Percentiles rank a stretch among this genome's conserved stretches.
Evolutionary conservation across 768 basidiomycete species (phyloP).

Genomic region (Termitomyces heimii): DNA sequence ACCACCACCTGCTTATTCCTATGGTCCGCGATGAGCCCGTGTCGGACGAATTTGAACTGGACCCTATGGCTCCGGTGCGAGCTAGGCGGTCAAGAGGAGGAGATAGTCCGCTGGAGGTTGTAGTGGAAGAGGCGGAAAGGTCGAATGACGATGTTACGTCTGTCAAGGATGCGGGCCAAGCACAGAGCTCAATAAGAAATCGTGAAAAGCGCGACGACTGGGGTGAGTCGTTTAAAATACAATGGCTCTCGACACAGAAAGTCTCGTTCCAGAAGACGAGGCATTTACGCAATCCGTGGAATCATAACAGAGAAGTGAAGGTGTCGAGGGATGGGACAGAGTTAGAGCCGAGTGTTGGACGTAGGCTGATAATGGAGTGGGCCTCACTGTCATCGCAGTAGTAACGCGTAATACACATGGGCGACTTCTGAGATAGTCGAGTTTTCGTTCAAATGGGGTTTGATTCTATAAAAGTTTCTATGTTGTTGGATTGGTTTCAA

Average conservation of each 20-base stretch:
- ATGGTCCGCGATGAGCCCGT: neutral
- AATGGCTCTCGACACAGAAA: conserved; percentile 72
- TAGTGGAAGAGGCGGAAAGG: conserved; percentile 22
- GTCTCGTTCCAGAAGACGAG: conserved; percentile 74
- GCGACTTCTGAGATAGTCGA: neutral
- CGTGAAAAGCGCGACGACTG: conserved; percentile 62
- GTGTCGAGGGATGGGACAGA: conserved; percentile 90
- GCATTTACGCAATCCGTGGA: conserved; percentile 90
- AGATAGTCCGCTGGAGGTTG: conserved; percentile 12
- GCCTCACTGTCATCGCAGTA: conserved; percentile 23
- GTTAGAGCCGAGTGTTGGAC: conserved; percentile 74
- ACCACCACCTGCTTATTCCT: conserved; percentile 15
- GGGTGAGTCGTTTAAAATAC: conserved; percentile 77
- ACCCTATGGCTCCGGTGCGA: conserved; percentile 31
- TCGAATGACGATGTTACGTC: neutral
- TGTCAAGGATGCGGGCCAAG: conserved; percentile 14
- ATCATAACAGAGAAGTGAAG: conserved; percentile 76
- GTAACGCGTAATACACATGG: neutral
- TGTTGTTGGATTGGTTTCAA: neutral
- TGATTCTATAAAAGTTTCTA: neutral
- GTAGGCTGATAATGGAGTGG: conserved; percentile 70
- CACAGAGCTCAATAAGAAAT: conserved; percentile 6
- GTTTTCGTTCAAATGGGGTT: neutral
- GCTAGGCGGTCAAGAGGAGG: conserved; percentile 21
- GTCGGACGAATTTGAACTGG: conserved; percentile 27